Conservation (phyloP, 441 rosid genomes). For the Pelargonium australe region DNA sequence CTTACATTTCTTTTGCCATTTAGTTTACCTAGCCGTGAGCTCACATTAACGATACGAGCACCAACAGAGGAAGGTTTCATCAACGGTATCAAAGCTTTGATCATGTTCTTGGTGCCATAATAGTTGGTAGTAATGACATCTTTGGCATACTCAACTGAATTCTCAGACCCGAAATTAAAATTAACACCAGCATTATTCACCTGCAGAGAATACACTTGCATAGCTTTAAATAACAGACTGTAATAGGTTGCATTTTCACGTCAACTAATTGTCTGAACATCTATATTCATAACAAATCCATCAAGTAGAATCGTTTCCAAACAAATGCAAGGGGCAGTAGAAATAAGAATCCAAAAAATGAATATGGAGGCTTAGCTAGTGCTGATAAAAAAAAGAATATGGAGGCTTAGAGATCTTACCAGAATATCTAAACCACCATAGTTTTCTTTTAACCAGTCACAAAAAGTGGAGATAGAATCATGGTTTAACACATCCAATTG, state of each 20-base stretch:
- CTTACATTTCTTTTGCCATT: constrained; percentile 80
- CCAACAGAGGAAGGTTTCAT: constrained; percentile 73
- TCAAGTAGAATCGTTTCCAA: too few relatives aligned
- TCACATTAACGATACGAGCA: constrained; percentile 72
- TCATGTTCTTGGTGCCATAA: constrained; percentile 66
- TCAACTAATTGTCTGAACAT: not conserved
- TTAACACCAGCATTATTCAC: constrained; percentile 94
- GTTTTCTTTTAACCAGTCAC: constrained; percentile 52
- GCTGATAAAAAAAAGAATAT: too few relatives aligned
- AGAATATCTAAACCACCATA: constrained; percentile 67
- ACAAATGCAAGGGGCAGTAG: too few relatives aligned
- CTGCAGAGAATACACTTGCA: constrained; percentile 35
- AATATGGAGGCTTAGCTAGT: too few relatives aligned
- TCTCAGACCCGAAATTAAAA: constrained; percentile 61
- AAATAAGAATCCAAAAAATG: too few relatives aligned
- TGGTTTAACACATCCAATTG: constrained; percentile 59
- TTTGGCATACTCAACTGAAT: constrained; percentile 61
- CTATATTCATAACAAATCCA: too few relatives aligned
- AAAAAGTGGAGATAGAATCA: constrained; percentile 43
- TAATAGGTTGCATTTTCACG: too few relatives aligned
- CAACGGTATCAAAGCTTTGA: constrained; percentile 72
- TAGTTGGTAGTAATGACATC: constrained; percentile 64
- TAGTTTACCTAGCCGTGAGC: constrained; percentile 74
- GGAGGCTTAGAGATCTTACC: constrained; percentile 31
- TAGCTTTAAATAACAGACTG: not conserved